Evolutionary conservation across 805 yeast species (phyloP), one percentile per base, ranked within the genome.

Genomic region (Huiozyma naganishii): DNA sequence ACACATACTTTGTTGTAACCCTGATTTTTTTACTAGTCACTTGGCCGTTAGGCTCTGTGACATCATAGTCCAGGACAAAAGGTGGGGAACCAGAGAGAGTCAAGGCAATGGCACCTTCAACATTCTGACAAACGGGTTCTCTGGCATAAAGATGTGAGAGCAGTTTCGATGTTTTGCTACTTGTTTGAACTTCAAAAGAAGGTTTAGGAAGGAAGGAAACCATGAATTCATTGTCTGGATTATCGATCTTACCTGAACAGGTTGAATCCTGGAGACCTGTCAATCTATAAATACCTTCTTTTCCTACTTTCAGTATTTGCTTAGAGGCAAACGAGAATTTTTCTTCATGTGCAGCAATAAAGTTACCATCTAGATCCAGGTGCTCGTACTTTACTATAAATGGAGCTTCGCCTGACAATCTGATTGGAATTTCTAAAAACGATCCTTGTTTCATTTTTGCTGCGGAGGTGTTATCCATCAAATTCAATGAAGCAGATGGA

Each of bases 61-160:
- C 62, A n/a, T 76, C 73, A 58, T 87, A 86, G 35, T 75, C 77
- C 27, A 88, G 65, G n/a, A 73, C 62, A 50, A 86, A 86, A 27
- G 90, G 89, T 1, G 79, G 69, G 6, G 73, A 61, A 1, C 87
- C 90, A 35, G 63, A 64, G 32, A 83, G 59, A 2, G 69, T 57
- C 32, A 83, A 48, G 43, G 74, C 80, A 30, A 76, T 57, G 1
- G 71, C 64, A 43, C 69, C 72, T 43, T 72, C 76, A 29, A 62
- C 66, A 36, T 66, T 68, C 50, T 73, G 75, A 50, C 82, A 76
- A 10, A 75, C 70, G 32, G 63, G 62, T 8, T 59, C 50, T 35
- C 70, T 67, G 2, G 51, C 45, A 44, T 63, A 70, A 3, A 58
- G 44, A 27, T 49, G 47, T 4, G 51, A 59, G 6, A 48, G 48